These are phyloP conservation scores for Zalerion maritima DNA, from an alignment of 495 filamentous ascomycete species.

Conservation along the genomic window DNA sequence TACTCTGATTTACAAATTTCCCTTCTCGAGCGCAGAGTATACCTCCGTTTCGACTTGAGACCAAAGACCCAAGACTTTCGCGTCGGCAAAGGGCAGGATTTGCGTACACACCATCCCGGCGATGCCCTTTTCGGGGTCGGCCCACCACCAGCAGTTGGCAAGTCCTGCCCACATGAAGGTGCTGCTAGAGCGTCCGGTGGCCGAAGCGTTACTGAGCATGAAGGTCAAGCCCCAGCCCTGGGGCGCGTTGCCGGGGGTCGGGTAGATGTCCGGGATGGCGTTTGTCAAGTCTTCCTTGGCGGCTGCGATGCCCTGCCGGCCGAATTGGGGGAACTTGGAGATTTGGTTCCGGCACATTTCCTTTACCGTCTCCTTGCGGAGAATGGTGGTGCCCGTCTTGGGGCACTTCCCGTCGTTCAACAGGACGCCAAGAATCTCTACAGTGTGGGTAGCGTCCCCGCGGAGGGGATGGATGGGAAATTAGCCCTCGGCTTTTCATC, in stretches of 20 bases:
- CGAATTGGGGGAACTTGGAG: slow-evolving; percentile 35
- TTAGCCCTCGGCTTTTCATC: neutral
- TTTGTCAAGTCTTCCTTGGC: slow-evolving; percentile 39
- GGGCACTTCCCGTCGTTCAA: slow-evolving; percentile 38
- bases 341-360: slow-evolving; percentile 50
- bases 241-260: slow-evolving; percentile 29
- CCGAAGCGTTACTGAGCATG: slow-evolving; percentile 29
- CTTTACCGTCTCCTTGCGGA: slow-evolving; percentile 35
- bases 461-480: slow-evolving; percentile 2
- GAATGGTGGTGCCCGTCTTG: slow-evolving; percentile 28
- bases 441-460: neutral
- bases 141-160: slow-evolving; percentile 48
- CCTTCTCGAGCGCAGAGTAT: slow-evolving; percentile 10
- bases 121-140: slow-evolving; percentile 42
- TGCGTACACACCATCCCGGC: slow-evolving; percentile 42
- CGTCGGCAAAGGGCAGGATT: slow-evolving; percentile 42
- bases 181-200: slow-evolving; percentile 32
- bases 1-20: neutral
- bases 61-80: slow-evolving; percentile 26
- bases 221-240: slow-evolving; percentile 49
- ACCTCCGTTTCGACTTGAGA: slow-evolving; percentile 20
- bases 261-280: slow-evolving; percentile 31
- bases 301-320: slow-evolving; percentile 24
- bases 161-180: slow-evolving; percentile 46
- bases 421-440: slow-evolving; percentile 29